phyloP scores from a whole-genome alignment of 805 yeast genomes.

The Clavispora fructus region DNA sequence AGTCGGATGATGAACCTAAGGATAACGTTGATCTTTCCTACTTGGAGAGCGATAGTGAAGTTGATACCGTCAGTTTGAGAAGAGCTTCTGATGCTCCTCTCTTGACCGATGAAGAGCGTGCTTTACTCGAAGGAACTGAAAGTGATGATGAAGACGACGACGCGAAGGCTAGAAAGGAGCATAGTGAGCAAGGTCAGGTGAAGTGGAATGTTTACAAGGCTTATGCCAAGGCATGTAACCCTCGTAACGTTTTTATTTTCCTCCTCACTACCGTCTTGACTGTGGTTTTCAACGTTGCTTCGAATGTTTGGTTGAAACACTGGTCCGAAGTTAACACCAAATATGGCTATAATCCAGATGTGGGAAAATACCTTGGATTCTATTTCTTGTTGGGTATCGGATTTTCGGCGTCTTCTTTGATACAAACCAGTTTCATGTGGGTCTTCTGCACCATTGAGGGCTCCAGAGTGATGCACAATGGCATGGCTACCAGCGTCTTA shows the following conservation, averaged over 20 bases:
- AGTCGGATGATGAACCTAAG: conserved; percentile 5
- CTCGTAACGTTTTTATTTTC: conserved; percentile 55
- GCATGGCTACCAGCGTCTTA: conserved; percentile 66
- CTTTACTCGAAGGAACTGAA: conserved; percentile 19
- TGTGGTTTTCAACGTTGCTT: conserved; percentile 56
- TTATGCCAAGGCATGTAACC: conserved; percentile 86
- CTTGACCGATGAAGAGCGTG: conserved; percentile 30
- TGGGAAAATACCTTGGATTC: conserved; percentile 65
- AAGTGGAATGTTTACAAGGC: conserved; percentile 78
- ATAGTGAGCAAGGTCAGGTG: conserved; percentile 88
- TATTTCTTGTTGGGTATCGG: conserved; percentile 72
- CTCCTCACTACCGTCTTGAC: conserved; percentile 51
- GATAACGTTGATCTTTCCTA: conserved; percentile 20
- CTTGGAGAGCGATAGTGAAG: conserved; percentile 26
- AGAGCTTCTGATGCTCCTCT: conserved; percentile 60
- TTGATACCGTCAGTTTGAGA: conserved; percentile 39
- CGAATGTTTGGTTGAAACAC: conserved; percentile 90
- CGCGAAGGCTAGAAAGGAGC: conserved; percentile 56
- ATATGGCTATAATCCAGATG: conserved; percentile 65
- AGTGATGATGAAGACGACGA: conserved; percentile 34
- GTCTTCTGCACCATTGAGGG: conserved; percentile 79
- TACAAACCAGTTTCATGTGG: conserved; percentile 70
- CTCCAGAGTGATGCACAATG: conserved; percentile 67
- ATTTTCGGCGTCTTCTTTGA: conserved; percentile 54
- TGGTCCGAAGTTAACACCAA: conserved; percentile 90